Evolutionary conservation across 2,329 filamentous ascomycete genomes (phyloP), one percentile per base, ranked within the genome.

Genomic region (Dothistroma septosporum): DNA sequence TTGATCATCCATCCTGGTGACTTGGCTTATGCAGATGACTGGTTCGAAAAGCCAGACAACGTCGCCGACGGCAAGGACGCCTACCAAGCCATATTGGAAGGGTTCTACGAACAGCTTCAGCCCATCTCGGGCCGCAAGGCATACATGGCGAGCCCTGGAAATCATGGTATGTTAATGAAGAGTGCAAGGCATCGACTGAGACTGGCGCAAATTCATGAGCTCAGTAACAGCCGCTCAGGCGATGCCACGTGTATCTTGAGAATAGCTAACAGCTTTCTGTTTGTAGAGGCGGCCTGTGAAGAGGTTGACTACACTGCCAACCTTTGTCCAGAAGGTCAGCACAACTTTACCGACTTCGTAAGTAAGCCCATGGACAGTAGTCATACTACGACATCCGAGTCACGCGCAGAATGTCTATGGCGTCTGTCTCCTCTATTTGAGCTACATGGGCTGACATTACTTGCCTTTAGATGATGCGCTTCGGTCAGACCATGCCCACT

Each of bases 21-120:
- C 67, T 76, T 86, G 14, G 83, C 73, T 0, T 87, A 86, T 64
- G 83, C 83, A 1, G 84, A 86, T 61, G 80, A 85, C 70, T 86
- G 83, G 83, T 76, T 75, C 48, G 69, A 79, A 3, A 78, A 75
- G 19, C 59, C 74, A 0, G 73, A 77, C 37, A 84, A 84, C 68
- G 62, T 80, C 1, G 62, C 81, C 6, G 74, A 81, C 32, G 80
- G 81, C 47, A 74, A 75, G 21, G 73, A 82, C 41, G 82, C 81
- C n/a, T 85, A 80, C 68, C 77, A 84, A 61, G 78, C 82, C 21
- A 85, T 85, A 63, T 72, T 84, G 0, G 82, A 85, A 66, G 75
- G 80, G 55, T 85, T 86, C 69, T 86, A 83, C 73, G 73, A 76
- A 55, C 81, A 85, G 65, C 76, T 85, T 0, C 79, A 80, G 0